Evolutionary conservation across 192 early-diverging fungal species (phyloP).

Genomic region (Coemansia sp.): DNA sequence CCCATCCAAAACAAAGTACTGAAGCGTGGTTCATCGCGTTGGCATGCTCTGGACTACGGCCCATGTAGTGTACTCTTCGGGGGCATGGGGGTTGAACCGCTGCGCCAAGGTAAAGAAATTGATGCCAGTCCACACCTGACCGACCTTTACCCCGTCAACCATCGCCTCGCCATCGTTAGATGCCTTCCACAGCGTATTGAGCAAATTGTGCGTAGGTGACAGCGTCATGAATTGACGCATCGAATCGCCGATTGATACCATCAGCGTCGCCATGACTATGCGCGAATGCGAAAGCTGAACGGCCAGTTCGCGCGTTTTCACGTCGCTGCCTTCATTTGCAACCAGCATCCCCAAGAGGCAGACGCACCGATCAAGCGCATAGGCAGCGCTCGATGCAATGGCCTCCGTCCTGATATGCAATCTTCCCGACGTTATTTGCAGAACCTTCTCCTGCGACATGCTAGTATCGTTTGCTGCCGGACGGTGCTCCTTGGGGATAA

Average conservation of each 20-base stretch:
- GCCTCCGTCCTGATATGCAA: constrained; percentile 30
- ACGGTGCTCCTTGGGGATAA: constrained; percentile 45
- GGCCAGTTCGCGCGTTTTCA: constrained; percentile 3
- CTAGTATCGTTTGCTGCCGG: constrained; percentile 12
- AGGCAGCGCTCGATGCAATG: constrained; percentile 30
- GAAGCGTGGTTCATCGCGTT: background rate
- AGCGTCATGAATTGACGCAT: constrained; percentile 46
- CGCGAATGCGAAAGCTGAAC: constrained; percentile 28
- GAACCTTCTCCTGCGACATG: constrained; percentile 21
- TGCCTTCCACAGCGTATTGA: constrained; percentile 28
- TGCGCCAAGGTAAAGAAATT: constrained; percentile 38
- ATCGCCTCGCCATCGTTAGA: constrained; percentile 14
- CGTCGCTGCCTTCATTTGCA: background rate
- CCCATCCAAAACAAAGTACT: background rate
- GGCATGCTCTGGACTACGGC: constrained; percentile 14
- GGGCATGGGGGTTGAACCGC: constrained; percentile 27
- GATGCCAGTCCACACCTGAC: constrained; percentile 27
- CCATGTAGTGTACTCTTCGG: constrained; percentile 44
- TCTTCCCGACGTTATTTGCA: constrained; percentile 29
- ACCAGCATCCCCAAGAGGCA: constrained; percentile 25
- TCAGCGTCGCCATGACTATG: constrained; percentile 25
- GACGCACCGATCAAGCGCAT: constrained; percentile 42
- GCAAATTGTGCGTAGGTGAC: constrained; percentile 28
- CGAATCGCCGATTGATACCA: constrained; percentile 36
- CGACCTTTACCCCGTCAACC: constrained; percentile 6